Evolutionary conservation across 1,284 basidiomycete genomes (phyloP).

Genomic region (Wolfiporia cocos): DNA sequence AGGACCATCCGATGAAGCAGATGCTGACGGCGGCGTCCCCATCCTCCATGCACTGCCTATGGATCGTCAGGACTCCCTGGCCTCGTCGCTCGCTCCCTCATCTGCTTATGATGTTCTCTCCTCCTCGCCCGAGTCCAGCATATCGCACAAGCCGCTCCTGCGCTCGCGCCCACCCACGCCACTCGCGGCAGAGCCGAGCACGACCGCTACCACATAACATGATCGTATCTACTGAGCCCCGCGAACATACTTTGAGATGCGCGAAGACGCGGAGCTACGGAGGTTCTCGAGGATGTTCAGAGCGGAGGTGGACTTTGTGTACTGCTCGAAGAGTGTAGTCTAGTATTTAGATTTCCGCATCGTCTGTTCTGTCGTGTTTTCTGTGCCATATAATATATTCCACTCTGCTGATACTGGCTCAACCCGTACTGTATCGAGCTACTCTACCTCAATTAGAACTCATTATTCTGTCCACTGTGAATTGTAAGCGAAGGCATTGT

Average conservation of each 20-base stretch:
- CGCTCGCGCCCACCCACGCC: conserved; percentile 8
- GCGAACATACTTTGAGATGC: no score
- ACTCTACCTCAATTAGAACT: no score
- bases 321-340: no score
- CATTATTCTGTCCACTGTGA: no score
- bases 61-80: conserved; percentile 18
- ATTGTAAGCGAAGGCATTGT: no score
- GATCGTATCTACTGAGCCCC: no score
- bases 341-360: conserved; percentile 3
- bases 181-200: conserved; percentile 7
- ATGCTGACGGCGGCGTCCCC: background rate
- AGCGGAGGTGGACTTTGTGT: background rate
- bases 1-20: background rate
- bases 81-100: conserved; percentile 23
- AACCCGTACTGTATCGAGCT: no score
- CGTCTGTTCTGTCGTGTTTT: conserved; percentile 1
- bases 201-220: conserved; percentile 1
- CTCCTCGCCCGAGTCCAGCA: conserved; percentile 30
- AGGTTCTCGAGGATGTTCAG: no score
- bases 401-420: background rate
- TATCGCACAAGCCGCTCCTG: conserved; percentile 30
- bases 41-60: conserved; percentile 2
- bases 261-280: no score
- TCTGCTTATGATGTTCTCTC: conserved; percentile 30
- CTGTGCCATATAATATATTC: conserved; percentile 2